Base-by-base conservation (phyloP, 495 filamentous ascomycete species). In the Cudoniella acicularis region DNA sequence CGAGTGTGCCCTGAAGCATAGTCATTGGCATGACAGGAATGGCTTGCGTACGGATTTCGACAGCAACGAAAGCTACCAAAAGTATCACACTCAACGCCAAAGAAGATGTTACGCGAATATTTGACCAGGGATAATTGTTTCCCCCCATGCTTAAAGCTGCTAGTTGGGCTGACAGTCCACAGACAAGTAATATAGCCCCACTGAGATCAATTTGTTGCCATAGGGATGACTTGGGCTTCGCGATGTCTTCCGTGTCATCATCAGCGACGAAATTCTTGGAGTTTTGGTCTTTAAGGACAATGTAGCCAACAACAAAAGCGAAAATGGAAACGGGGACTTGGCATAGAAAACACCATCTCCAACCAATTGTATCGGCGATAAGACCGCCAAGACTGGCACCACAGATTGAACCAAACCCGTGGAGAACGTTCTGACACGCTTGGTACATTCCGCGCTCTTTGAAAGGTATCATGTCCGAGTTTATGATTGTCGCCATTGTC, bases 381-480 rank as follows among this genome's bases (percentile, higher is more conserved):
- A 71, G 67, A 3, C 77, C 78, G 2, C 78, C 78, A 24, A 81
- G 70, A 0, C 71, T 76, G 0, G 77, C 78, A 13, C 78, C 78
- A 59, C 72, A 75, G 24, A 79, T 73, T 2, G 75, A 71, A 0
- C 78, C 78, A 49, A 86, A 86, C 0, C 83, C 84, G 63, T 83
- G 78, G 18, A 85, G 73, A 11, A 74, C 82, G 48, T 87, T 87
- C 61, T 86, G 83, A 21, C 81, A 64, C 0, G 82, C 83, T 55
- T 87, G 83, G 59, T 86, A 87, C 80, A 86, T 86, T 0, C 83
- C 83, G 10, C 83, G 73, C 23, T 75, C 77, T n/a, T 77, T 72
- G 62, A 86, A 83, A 0, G 83, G 83, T 40, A 87, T 85, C 64
- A 87, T 78, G 63, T 87, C 83, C 1, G 82, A 85, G 61, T 86